Evolutionary conservation across 2,329 filamentous ascomycete species (phyloP).

Genomic region (Cladosporium colombiae): DNA sequence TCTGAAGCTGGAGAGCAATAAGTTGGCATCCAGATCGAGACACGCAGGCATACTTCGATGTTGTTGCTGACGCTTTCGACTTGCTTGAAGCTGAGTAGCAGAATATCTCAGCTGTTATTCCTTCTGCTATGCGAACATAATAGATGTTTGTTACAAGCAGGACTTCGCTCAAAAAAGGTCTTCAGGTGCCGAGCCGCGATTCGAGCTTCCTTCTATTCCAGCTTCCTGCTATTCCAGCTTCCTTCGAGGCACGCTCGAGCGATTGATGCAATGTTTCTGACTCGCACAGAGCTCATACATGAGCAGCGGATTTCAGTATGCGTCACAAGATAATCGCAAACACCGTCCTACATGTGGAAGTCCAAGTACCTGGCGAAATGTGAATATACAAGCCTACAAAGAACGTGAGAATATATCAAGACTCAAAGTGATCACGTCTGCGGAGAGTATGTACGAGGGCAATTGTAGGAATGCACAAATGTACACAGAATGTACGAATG

Average conservation of each 20-base stretch:
- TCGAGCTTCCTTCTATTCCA: background rate
- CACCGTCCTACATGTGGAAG: background rate
- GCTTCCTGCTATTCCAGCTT: background rate
- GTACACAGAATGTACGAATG: background rate
- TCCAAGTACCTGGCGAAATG: background rate
- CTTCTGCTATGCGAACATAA: background rate
- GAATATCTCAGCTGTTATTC: too few relatives aligned
- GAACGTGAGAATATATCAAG: background rate
- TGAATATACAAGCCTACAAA: background rate
- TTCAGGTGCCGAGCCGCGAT: background rate
- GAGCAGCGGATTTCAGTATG: background rate
- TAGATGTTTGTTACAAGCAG: background rate
- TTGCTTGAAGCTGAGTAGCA: background rate
- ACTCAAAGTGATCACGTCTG: background rate
- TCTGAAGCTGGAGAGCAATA: background rate
- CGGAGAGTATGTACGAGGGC: too few relatives aligned
- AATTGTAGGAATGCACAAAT: background rate
- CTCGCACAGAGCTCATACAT: background rate
- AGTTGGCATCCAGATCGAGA: background rate
- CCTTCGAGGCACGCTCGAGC: background rate
- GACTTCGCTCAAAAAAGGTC: background rate
- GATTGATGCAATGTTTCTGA: background rate
- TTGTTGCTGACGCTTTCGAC: background rate
- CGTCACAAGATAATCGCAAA: background rate
- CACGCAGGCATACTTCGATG: background rate